Percentiles rank a stretch among this genome's conserved stretches.
These are phyloP conservation scores for Diplogelasinospora grovesii DNA, from an alignment of 495 filamentous ascomycete genomes.

Conservation along the genomic window DNA sequence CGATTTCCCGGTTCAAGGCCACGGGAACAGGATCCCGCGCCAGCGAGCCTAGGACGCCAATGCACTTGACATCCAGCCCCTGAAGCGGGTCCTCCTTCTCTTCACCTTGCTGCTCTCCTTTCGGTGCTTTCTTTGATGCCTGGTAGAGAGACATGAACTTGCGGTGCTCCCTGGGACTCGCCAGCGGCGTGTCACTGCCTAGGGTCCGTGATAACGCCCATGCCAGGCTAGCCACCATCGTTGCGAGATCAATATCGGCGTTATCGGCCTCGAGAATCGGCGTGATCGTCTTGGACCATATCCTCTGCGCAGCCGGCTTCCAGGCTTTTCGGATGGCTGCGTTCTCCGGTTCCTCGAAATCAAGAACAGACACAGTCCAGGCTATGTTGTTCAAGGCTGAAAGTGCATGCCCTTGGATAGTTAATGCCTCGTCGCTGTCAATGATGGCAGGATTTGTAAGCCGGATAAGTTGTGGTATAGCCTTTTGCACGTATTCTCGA, in stretches of 20 bases:
- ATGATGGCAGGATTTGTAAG: conserved; percentile 25
- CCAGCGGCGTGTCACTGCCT: conserved; percentile 38
- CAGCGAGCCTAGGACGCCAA: conserved; percentile 53
- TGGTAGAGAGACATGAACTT: conserved; percentile 57
- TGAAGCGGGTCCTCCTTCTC: conserved; percentile 40
- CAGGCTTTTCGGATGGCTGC: conserved; percentile 37
- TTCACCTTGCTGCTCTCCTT: conserved; percentile 14
- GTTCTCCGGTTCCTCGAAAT: conserved; percentile 37
- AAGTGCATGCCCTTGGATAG: conserved; percentile 42
- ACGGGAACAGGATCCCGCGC: conserved; percentile 41
- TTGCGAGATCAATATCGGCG: conserved; percentile 52
- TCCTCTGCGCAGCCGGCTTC: conserved; percentile 40
- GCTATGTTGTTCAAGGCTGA: conserved; percentile 54
- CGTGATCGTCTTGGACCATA: conserved; percentile 46
- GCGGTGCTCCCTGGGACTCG: conserved; percentile 41
- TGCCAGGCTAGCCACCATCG: conserved; percentile 50
- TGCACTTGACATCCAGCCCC: conserved; percentile 50
- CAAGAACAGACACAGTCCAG: conserved; percentile 49
- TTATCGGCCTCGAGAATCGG: conserved; percentile 50
- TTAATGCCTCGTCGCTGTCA: conserved; percentile 17
- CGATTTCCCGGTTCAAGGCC: conserved; percentile 48
- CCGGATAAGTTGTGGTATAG: conserved; percentile 43
- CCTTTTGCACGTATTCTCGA: conserved; percentile 39
- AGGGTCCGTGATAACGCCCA: conserved; percentile 53
- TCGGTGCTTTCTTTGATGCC: conserved; percentile 34